Base-by-base conservation (phyloP, 2,329 filamentous ascomycete species). In the Mycosphaerella sp. region DNA sequence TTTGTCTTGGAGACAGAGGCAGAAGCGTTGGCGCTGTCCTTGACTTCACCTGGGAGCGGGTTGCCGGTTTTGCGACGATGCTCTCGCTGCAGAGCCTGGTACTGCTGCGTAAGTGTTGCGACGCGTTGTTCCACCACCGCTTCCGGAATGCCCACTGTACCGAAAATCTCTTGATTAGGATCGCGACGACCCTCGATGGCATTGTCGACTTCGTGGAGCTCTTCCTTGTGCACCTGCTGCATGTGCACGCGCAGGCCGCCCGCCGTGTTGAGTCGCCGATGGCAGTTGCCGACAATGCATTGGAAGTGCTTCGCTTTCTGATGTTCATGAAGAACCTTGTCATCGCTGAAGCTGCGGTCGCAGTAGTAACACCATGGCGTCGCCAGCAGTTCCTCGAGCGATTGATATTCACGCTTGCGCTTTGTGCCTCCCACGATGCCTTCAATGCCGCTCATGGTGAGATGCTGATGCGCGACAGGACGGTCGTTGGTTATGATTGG, bases 251-350 rank as follows among this genome's bases (percentile, higher is more conserved):
- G 87, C 54, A 98, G 81, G 75, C 93, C 93, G 79, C 93, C 93
- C 37, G 90, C 90, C 1, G 93, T 98, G 68, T 95, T 96, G 50
- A 98, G 73, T 60, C 90, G 80, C 59, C 93, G 82, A 47, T 84
- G 84, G 69, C 93, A 98, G 73, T 85, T 77, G 63, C 95, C 88
- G 41, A 48, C 42, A 14, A 44, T 28, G 73, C 93, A 98, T 72
- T 95, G 96, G 78, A 95, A 97, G 71, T 98, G 93, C 73, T 97
- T 97, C n/a, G 91, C 90, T 70, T 96, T 97, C 67, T 97, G 93
- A 70, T 98, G 93, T 52, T 87, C 90, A 62, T 95, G 94, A 58
- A 98, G 82, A 62, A 97, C 89, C 76, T 95, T 96, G 41, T 95
- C 71, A 70, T 98, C 93, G 70, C 97, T 90, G 68, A 97, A 98